Percentiles rank a stretch among this genome's conserved stretches.
phyloP scores from a whole-genome alignment of 257 asterid species.

The Asclepias syriaca region DNA sequence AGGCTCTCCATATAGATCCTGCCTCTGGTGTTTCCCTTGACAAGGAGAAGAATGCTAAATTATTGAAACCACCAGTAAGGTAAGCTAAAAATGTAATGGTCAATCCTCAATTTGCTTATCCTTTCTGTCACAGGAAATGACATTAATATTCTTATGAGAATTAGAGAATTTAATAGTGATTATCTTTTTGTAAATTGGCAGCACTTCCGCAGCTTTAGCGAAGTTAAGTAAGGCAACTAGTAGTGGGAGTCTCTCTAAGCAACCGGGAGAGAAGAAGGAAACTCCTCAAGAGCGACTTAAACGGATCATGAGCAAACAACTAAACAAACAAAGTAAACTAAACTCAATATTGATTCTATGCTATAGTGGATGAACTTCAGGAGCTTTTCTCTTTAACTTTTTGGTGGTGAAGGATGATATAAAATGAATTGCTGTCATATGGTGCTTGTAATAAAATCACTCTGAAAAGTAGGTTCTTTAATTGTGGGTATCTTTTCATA shows the following conservation, averaged over 20 bases:
- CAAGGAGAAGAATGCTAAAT: constrained; percentile 59
- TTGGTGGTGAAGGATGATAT: constrained; percentile 4
- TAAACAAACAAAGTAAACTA: constrained; percentile 88
- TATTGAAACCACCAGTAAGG: constrained; percentile 61
- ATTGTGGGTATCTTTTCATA: constrained; percentile 16
- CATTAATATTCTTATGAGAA: neutral
- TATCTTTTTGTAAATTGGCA: constrained; percentile 34
- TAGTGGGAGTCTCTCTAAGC: constrained; percentile 64
- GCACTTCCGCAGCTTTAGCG: constrained; percentile 81
- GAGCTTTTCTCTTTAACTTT: neutral
- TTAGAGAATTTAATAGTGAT: neutral
- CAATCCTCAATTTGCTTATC: constrained; percentile 6
- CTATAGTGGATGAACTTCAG: constrained; percentile 32
- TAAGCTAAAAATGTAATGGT: constrained; percentile 9
- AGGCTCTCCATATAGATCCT: constrained; percentile 97
- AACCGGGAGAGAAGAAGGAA: constrained; percentile 92
- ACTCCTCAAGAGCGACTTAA: constrained; percentile 98
- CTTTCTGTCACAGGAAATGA: neutral
- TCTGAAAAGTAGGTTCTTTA: constrained; percentile 3
- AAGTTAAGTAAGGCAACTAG: constrained; percentile 71
- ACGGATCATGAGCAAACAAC: constrained; percentile 94
- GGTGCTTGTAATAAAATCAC: constrained; percentile 4
- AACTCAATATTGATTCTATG: constrained; percentile 36
- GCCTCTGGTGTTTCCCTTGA: constrained; percentile 91
- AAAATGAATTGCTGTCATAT: neutral